A percentile compares a stretch with the other conserved stretches of the same genome.
Conservation (phyloP, 805 yeast species). For the Candida cerambycidarum region DNA sequence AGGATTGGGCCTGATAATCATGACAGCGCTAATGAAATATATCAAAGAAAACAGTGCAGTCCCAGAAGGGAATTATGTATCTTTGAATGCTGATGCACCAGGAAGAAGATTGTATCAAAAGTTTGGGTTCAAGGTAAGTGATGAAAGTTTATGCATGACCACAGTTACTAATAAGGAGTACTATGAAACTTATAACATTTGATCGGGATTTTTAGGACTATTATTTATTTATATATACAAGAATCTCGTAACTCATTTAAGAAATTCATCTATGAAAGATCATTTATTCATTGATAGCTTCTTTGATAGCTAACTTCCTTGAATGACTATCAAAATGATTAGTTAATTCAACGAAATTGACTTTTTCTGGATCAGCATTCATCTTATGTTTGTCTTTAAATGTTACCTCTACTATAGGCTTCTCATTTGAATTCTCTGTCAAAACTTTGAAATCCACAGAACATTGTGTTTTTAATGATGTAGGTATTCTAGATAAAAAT, state of each 20-base stretch:
- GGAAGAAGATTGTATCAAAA: constrained; percentile 8
- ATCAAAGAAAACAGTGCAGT: constrained; percentile 1
- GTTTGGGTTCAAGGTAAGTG: constrained; percentile 4
- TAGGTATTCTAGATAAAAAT: constrained; percentile 78
- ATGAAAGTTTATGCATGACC: background rate
- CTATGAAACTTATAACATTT: background rate
- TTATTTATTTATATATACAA: constrained; percentile 11
- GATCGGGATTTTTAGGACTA: background rate
- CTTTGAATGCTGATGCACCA: constrained; percentile 10
- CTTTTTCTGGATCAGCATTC: constrained; percentile 61
- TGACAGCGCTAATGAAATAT: constrained; percentile 3
- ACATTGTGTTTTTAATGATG: constrained; percentile 61
- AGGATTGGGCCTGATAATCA: constrained; percentile 6
- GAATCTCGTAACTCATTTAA: constrained; percentile 8
- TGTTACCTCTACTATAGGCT: constrained; percentile 69
- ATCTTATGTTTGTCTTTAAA: constrained; percentile 76
- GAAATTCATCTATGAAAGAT: background rate
- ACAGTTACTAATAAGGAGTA: background rate
- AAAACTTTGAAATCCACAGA: constrained; percentile 63
- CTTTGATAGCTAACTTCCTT: constrained; percentile 71
- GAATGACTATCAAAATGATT: constrained; percentile 79
- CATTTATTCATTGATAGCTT: constrained; percentile 47
- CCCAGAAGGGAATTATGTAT: constrained; percentile 1
- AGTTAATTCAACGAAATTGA: constrained; percentile 59
- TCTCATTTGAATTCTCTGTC: constrained; percentile 39